Percentiles rank a stretch among this genome's conserved stretches.
phyloP scores from a whole-genome alignment of 108 stramenopile genomes.

The Fragilaria crotonensis region DNA sequence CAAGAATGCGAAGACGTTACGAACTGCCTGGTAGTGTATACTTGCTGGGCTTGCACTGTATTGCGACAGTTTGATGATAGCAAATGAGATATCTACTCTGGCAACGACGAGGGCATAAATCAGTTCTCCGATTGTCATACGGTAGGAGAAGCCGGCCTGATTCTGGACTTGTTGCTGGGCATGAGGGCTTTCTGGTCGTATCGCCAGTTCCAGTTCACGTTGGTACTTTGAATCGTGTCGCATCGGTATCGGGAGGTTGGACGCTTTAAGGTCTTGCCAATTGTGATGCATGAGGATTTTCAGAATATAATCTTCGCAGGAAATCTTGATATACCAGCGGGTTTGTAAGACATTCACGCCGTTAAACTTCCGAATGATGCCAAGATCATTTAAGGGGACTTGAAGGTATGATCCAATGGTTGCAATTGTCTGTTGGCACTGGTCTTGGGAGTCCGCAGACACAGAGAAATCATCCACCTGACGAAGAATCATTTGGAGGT shows the following conservation, averaged over 20 bases:
- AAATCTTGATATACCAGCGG: constrained; percentile 15
- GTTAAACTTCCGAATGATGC: constrained; percentile 19
- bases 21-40: constrained; percentile 11
- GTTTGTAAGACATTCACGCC: constrained; percentile 28
- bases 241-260: not conserved
- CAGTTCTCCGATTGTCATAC: constrained; percentile 28
- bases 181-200: not conserved
- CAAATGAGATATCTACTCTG: constrained; percentile 25
- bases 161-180: not conserved
- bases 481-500: constrained; percentile 16
- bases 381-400: constrained; percentile 9
- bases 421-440: not conserved
- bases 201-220: not conserved
- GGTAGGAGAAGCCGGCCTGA: constrained; percentile 10
- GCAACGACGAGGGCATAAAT: constrained; percentile 25
- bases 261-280: constrained; percentile 8
- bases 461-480: constrained; percentile 47
- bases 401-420: not conserved
- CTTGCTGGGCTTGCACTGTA: constrained; percentile 10
- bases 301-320: constrained; percentile 22
- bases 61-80: constrained; percentile 14
- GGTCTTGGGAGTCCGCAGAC: constrained; percentile 1
- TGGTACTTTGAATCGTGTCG: too few species aligned
- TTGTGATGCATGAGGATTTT: constrained; percentile 20
- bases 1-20: too few species aligned